Conservation (phyloP, 257 asterid genomes). For the Solanum virginianum region DNA sequence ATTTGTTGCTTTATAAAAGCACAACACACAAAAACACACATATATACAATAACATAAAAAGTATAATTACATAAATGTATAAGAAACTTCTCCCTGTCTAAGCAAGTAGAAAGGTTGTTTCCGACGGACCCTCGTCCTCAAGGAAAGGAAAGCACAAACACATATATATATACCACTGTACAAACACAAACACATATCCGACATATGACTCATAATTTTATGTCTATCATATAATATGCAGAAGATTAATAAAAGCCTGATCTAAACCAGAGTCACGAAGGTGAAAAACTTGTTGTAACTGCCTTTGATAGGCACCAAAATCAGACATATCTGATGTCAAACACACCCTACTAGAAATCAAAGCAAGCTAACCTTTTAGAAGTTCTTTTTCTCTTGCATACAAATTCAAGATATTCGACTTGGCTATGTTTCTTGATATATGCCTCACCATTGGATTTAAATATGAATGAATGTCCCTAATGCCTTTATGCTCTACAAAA, state of each 20-base stretch:
- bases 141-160: not conserved
- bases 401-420: no score
- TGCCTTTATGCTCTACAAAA: no score
- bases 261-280: conserved; percentile 82
- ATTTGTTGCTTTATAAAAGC: not conserved
- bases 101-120: not conserved
- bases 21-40: not conserved
- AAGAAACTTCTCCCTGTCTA: no score
- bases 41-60: not conserved
- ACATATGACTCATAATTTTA: no score
- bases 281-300: conserved; percentile 13
- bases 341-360: no score
- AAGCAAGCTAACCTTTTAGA: no score
- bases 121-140: not conserved
- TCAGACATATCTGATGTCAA: conserved; percentile 6
- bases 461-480: no score
- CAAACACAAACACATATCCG: conserved; percentile 25
- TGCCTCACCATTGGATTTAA: no score
- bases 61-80: not conserved
- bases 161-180: not conserved
- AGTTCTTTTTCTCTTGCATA: no score
- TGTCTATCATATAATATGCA: not conserved
- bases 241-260: conserved; percentile 67
- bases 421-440: no score
- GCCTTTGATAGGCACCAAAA: conserved; percentile 49